Evolutionary conservation across 176 grass and related monocot genomes (phyloP).

Genomic region (Triticum timopheevii): DNA sequence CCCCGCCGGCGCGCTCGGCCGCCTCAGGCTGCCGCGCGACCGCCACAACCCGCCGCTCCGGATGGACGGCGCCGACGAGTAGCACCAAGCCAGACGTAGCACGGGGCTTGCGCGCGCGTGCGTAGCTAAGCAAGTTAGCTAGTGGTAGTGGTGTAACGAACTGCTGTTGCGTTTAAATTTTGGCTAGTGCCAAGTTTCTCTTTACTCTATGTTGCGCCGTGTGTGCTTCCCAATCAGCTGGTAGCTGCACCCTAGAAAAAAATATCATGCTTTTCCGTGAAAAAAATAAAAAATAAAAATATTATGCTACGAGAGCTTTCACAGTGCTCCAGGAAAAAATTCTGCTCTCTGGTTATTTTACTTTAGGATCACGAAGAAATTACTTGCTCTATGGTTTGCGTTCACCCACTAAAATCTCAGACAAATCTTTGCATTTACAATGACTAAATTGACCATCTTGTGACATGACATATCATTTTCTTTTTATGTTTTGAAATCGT

Average conservation of each 20-base stretch:
- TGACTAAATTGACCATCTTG: no score
- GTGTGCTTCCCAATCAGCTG: neutral
- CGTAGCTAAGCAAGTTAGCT: neutral
- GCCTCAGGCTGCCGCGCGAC: slow-evolving; percentile 52
- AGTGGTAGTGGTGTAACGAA: neutral
- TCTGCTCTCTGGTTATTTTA: no score
- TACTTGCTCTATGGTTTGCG: no score
- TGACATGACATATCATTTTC: no score
- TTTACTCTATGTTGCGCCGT: neutral
- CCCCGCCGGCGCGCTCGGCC: slow-evolving; percentile 46
- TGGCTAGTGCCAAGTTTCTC: neutral
- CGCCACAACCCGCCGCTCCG: slow-evolving; percentile 50
- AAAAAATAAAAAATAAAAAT: no score
- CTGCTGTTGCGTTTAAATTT: neutral
- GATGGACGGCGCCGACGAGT: neutral
- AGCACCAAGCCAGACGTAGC: neutral
- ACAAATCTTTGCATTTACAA: no score
- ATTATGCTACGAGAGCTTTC: no score
- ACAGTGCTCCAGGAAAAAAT: no score
- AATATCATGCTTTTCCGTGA: no score
- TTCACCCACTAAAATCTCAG: no score
- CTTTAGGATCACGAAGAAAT: no score
- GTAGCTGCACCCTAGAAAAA: neutral
- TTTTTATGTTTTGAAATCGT: no score
- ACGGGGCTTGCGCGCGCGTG: neutral